phyloP scores from a whole-genome alignment of 2,329 filamentous ascomycete species.

The Cladobotryum mycophilum region DNA sequence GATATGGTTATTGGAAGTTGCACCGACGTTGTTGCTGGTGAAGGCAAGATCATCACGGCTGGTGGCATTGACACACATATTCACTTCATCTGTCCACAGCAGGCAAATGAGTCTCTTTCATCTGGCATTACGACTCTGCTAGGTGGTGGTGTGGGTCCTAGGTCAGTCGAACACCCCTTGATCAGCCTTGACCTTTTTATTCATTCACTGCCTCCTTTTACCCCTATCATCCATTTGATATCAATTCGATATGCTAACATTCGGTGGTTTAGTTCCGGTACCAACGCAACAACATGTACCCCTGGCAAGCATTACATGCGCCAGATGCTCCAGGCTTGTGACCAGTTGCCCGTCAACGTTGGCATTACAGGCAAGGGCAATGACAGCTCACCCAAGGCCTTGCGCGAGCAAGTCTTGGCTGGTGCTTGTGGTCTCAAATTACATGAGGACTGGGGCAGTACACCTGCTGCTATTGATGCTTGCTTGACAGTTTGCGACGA shows the following conservation, averaged over 20 bases:
- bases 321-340: slow-evolving; percentile 84
- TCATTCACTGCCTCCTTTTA: not conserved
- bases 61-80: slow-evolving; percentile 88
- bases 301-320: slow-evolving; percentile 77
- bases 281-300: slow-evolving; percentile 89
- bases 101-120: slow-evolving; percentile 74
- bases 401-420: slow-evolving; percentile 74
- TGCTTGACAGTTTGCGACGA: slow-evolving; percentile 84
- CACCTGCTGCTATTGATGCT: slow-evolving; percentile 83
- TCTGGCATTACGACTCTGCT: slow-evolving; percentile 87
- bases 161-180: slow-evolving; percentile 36
- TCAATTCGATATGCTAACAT: not conserved
- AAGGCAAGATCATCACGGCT: slow-evolving; percentile 84
- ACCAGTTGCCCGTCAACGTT: slow-evolving; percentile 75
- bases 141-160: slow-evolving; percentile 88
- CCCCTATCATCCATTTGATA: not conserved
- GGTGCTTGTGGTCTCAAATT: slow-evolving; percentile 88
- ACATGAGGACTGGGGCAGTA: slow-evolving; percentile 94
- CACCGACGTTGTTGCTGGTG: slow-evolving; percentile 87
- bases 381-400: slow-evolving; percentile 62
- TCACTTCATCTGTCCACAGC: slow-evolving; percentile 93
- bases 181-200: too few species aligned
- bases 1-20: slow-evolving; percentile 78
- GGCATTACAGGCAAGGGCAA: slow-evolving; percentile 94
- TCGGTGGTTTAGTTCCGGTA: slow-evolving; percentile 60